Conservation (phyloP, 1,284 basidiomycete species). For the Dichomitus squalens region DNA sequence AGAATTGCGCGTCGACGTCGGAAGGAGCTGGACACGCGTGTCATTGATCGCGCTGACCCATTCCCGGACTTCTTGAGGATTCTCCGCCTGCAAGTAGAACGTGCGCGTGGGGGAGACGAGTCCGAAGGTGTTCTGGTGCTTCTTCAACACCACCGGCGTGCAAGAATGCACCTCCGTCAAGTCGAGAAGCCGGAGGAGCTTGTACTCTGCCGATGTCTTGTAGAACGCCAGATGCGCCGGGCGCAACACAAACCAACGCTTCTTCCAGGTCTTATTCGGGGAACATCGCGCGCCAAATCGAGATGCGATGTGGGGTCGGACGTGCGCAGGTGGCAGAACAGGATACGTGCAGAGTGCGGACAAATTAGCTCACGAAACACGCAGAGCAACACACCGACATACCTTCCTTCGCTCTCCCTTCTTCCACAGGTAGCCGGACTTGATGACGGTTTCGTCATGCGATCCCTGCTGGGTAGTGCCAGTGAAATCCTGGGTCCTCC, state of each 20-base stretch:
- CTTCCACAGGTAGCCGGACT: constrained; percentile 85
- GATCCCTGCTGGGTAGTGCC: constrained; percentile 38
- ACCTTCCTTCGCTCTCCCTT: constrained; percentile 95
- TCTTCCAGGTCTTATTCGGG: constrained; percentile 87
- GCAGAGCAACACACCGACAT: constrained; percentile 27
- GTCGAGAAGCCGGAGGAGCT: constrained; percentile 88
- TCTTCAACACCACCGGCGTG: constrained; percentile 87
- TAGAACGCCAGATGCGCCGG: constrained; percentile 94
- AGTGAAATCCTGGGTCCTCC: constrained; percentile 49
- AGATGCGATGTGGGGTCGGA: constrained; percentile 13
- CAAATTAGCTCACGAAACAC: constrained; percentile 13
- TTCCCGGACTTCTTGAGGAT: constrained; percentile 69
- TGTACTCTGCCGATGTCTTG: constrained; percentile 93
- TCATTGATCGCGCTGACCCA: constrained; percentile 89
- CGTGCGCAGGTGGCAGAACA: constrained; percentile 7
- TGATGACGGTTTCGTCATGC: constrained; percentile 77
- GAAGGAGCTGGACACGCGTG: constrained; percentile 66
- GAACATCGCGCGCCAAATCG: constrained; percentile 19
- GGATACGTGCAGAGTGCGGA: constrained; percentile 8
- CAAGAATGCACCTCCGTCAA: constrained; percentile 90
- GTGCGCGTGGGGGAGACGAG: constrained; percentile 91
- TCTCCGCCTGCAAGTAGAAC: constrained; percentile 89
- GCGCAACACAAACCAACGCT: constrained; percentile 96
- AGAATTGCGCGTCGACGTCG: constrained; percentile 60
- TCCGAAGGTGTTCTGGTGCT: constrained; percentile 88